Evolutionary conservation across 805 yeast species (phyloP), one percentile per base, ranked within the genome.

Genomic region (Pichia ethanolica): DNA sequence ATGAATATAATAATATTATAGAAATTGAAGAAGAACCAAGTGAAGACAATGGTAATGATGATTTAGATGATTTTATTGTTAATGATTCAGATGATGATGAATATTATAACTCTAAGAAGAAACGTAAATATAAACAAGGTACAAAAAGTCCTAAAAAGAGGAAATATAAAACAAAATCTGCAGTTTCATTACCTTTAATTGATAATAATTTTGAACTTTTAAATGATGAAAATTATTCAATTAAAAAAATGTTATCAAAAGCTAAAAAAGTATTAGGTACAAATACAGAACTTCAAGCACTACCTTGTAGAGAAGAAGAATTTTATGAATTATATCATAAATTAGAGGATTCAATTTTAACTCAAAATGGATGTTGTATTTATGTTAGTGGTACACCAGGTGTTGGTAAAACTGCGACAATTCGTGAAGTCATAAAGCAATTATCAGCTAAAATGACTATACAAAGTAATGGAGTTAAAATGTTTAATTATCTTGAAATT

Each of bases 341-440:
- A 39, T 63, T 93, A 5, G 89, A 89, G 57, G 73, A 80, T 42
- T 86, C 96, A 0, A 78, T 91, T 35, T 73, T 73, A 43, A 75
- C 83, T 13, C 77, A 78, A 39, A 75, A 84, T 1, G 97, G 98
- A 0, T 77, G 90, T 7, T 88, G 96, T 56, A 67, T 93, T 6
- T 93, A 90, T 62, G 81, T 93, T 10, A 88, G 96, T 65, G 99
- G 99, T 4, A 89, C 97, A 0, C 99, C 99, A 0, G 99, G 99
- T 8, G 91, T 95, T 2, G 99, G 99, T 11, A 93, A 93, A 62
- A 91, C 99, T 0, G 93, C 95, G 4, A 91, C 98, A 0, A 82
- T 91, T 3, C 70, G 96, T 48, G 96, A 89, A 59, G 97, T 86
- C 0, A 76, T 93, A 28, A 75, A 79, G 35, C 89, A 85, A 58